phyloP scores from a whole-genome alignment of 371 early-diverging fungal genomes.

The Mortierella sp. region DNA sequence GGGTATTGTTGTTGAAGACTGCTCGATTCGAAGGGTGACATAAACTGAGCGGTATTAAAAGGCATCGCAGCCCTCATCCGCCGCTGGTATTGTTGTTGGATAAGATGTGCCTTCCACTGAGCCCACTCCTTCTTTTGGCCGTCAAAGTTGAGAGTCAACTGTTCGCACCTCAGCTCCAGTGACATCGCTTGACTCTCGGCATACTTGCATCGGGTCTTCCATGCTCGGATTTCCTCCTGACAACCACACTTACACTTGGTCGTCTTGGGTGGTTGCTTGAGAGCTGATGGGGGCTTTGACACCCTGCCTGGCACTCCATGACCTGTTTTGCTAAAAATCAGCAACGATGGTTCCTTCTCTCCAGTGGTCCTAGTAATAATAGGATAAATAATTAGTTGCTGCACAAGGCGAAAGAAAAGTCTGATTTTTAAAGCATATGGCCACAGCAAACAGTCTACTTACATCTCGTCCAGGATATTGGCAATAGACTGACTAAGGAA shows the following conservation, averaged over 20 bases:
- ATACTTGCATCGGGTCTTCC: conserved; percentile 32
- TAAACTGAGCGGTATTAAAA: neutral
- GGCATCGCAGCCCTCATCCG: conserved; percentile 35
- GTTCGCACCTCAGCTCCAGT: conserved; percentile 31
- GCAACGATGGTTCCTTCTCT: neutral
- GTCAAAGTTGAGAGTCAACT: conserved; percentile 15
- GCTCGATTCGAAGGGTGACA: conserved; percentile 1
- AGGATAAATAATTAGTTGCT: neutral
- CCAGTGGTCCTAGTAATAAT: neutral
- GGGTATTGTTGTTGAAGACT: conserved; percentile 6
- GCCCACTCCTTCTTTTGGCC: conserved; percentile 30
- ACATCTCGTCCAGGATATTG: conserved; percentile 39
- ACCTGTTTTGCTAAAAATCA: neutral
- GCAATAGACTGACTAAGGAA: conserved; percentile 43
- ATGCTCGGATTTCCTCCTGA: conserved; percentile 34
- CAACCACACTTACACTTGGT: conserved; percentile 33
- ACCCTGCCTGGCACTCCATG: neutral
- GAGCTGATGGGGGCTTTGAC: conserved; percentile 15
- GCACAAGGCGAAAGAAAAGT: neutral
- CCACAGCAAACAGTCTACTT: neutral
- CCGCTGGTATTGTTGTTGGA: conserved; percentile 35
- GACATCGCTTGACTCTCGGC: conserved; percentile 31
- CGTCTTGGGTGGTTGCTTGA: conserved; percentile 18
- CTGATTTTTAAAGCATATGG: neutral
- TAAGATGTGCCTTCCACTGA: conserved; percentile 28